These are phyloP conservation scores for Crucihimalaya himalaica DNA, from an alignment of 345 rosid species.

Conservation along the genomic window DNA sequence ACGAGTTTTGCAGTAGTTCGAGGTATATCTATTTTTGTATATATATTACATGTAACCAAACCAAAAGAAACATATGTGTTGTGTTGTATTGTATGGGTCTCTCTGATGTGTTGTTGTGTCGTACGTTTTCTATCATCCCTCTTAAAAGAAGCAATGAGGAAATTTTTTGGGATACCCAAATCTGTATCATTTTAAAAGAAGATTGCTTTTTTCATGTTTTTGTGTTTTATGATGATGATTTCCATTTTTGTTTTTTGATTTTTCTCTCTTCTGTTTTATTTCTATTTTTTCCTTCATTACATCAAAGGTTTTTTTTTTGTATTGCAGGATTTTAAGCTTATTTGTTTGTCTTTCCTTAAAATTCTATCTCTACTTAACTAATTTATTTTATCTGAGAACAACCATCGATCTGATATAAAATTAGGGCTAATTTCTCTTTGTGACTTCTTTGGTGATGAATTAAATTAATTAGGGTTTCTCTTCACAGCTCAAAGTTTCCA, in stretches of 20 bases:
- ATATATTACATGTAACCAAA: not conserved
- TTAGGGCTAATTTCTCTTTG: not conserved
- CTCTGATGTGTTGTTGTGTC: conserved; percentile 35
- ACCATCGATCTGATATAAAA: not conserved
- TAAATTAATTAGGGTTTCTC: conserved; percentile 17
- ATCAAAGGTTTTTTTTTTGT: not conserved
- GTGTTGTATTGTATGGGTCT: conserved; percentile 30
- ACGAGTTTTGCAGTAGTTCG: conserved; percentile 99
- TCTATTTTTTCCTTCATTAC: not conserved
- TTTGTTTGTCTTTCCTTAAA: conserved; percentile 7
- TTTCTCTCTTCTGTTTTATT: not conserved
- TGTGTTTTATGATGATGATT: conserved; percentile 27
- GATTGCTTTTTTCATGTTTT: conserved; percentile 5
- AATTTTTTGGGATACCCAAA: conserved; percentile 9
- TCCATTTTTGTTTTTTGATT: conserved; percentile 19
- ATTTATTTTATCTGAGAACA: not conserved
- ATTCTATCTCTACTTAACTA: not conserved
- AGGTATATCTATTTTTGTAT: conserved; percentile 46
- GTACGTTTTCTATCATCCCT: conserved; percentile 32
- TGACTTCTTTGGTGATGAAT: not conserved
- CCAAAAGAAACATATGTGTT: not conserved
- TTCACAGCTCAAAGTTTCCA: not conserved
- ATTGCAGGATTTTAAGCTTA: not conserved
- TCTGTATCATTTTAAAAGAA: conserved; percentile 21
- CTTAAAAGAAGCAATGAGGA: conserved; percentile 17